A percentile compares a stretch with the other conserved stretches of the same genome.
These are phyloP conservation scores for Arabidopsis suecica DNA, from an alignment of 345 rosid genomes.

Conservation along the genomic window DNA sequence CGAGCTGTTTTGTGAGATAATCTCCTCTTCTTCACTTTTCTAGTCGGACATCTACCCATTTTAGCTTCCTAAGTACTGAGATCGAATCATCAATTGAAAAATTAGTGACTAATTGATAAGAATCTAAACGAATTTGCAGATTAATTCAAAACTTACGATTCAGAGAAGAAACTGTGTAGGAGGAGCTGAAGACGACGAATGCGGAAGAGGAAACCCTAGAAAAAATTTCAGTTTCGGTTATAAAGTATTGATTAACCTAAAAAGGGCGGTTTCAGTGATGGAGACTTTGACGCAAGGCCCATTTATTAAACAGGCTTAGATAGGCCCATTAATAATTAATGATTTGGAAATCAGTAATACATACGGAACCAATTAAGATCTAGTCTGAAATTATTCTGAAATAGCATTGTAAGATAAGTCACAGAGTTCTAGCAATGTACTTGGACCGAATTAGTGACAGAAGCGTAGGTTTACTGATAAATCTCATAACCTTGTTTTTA, in stretches of 20 bases:
- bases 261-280: neutral
- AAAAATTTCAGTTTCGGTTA: neutral
- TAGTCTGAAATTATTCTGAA: neutral
- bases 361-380: neutral
- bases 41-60: conserved; percentile 78
- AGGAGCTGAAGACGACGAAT: conserved; percentile 25
- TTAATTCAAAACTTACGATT: conserved; percentile 31
- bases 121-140: neutral
- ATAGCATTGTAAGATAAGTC: neutral
- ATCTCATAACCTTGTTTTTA: too few relatives aligned
- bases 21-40: conserved; percentile 96
- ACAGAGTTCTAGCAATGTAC: neutral
- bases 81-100: neutral
- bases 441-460: neutral
- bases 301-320: neutral
- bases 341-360: too few relatives aligned
- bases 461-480: neutral
- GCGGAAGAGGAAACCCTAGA: conserved; percentile 38
- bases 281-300: neutral
- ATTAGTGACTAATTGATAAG: neutral
- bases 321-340: neutral
- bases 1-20: conserved; percentile 92
- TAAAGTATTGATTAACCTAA: conserved; percentile 26
- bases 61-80: conserved; percentile 10
- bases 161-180: neutral